Evolutionary conservation across 176 grass and related monocot species (phyloP).

Genomic region (Miscanthus lutarioriparius): DNA sequence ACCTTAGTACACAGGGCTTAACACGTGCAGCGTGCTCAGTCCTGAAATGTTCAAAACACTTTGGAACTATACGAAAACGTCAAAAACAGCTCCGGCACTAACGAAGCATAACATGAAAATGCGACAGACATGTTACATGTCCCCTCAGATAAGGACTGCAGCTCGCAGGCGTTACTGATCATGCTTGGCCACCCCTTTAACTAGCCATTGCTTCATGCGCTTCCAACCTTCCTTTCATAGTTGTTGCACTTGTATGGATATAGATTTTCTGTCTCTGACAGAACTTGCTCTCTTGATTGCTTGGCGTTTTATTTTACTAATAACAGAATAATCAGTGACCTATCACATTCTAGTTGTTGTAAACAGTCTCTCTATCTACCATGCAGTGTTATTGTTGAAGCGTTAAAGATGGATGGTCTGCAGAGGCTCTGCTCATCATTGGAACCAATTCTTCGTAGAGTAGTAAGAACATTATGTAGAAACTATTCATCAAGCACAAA

Average conservation of each 20-base stretch:
- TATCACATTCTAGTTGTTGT: background rate
- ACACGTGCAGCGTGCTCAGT: background rate
- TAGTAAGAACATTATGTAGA: constrained; percentile 45
- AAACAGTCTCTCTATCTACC: constrained; percentile 11
- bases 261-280: background rate
- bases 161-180: background rate
- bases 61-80: background rate
- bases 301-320: background rate
- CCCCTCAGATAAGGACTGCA: background rate
- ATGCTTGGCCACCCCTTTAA: background rate
- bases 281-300: background rate
- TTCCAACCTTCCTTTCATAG: background rate
- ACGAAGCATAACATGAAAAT: background rate
- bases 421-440: constrained; percentile 71
- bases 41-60: background rate
- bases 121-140: background rate
- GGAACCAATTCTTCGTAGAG: constrained; percentile 80
- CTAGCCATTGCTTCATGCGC: background rate
- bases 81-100: background rate
- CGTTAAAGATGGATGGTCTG: constrained; percentile 68
- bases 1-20: background rate
- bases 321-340: background rate
- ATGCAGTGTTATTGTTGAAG: constrained; percentile 76
- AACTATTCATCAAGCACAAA: constrained; percentile 4
- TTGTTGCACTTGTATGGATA: background rate